Evolutionary conservation across 2,329 filamentous ascomycete genomes (phyloP), one percentile per base, ranked within the genome.

Genomic region (Aspergillus versicolor): DNA sequence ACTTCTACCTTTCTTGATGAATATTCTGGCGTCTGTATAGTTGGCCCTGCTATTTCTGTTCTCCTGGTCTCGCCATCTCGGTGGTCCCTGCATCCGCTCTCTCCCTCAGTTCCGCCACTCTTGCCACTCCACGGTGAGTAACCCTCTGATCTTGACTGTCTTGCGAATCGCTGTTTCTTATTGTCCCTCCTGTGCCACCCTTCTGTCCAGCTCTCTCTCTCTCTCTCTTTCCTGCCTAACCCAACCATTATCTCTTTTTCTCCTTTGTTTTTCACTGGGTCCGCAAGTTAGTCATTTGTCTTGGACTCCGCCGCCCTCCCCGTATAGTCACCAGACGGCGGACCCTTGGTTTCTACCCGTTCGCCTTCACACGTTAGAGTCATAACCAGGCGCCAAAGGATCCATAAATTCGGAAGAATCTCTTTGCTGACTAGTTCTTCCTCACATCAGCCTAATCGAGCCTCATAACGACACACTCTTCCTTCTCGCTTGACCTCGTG

Each of bases 1-100:
- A 27, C 40, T 41, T 49, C 7, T 22, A 40, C 15, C n/a, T 24
- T 50, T 40, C 47, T 38, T 15, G 34, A 37, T 56, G 30, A 41
- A 22, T 56, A 44, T 56, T 38, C 37, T 32, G 44, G 44, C 30
- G 38, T 42, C 34, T 56, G 37, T 56, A 8, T 56, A 50, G 40
- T 44, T 34, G 17, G 24, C 44, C 22, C 40, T 50, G 40, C 37
- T 43, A 17, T 55, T 41, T 37, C 32, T 52, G 54, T 47, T 45
- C 27, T 48, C 43, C 22, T 49, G 21, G 47, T 51, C 50, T 57
- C 45, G 50, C 55, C 49, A 27, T 57, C 43, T 40, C 17, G 48
- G 56, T 63, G 62, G 62, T 62, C 61, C 62, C 62, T 63, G 62
- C 62, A 44, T 57, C 58, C 61, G 60, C 56, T 55, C 58, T 58